Conservation (phyloP, 2,329 filamentous ascomycete species). For the Fusarium denticulatum region DNA sequence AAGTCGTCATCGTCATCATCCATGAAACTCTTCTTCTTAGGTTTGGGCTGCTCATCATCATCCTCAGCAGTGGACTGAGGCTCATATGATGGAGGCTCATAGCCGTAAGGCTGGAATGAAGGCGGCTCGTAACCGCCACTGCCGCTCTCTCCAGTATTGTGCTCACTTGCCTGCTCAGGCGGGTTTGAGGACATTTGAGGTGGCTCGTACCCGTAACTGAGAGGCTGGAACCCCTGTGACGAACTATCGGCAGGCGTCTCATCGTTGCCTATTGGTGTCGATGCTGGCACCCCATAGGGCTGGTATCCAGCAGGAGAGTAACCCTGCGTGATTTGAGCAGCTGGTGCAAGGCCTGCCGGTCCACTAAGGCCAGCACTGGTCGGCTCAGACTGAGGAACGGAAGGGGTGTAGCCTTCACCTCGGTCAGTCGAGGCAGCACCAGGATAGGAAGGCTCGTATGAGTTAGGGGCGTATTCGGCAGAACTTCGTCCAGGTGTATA, state of each 20-base stretch:
- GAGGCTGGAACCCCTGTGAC: slow-evolving; percentile 55
- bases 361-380: slow-evolving; percentile 2
- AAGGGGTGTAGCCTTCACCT: slow-evolving; percentile 34
- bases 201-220: slow-evolving; percentile 63
- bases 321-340: slow-evolving; percentile 41
- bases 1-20: slow-evolving; percentile 83
- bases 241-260: slow-evolving; percentile 30
- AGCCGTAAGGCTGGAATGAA: slow-evolving; percentile 68
- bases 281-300: slow-evolving; percentile 43
- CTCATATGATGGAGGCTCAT: slow-evolving; percentile 67
- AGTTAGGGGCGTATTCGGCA: slow-evolving; percentile 45
- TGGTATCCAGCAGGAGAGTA: slow-evolving; percentile 40
- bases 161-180: slow-evolving; percentile 21
- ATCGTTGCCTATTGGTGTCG: slow-evolving; percentile 13
- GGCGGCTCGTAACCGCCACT: slow-evolving; percentile 68
- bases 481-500: slow-evolving; percentile 56
- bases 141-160: slow-evolving; percentile 41
- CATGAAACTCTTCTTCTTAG: slow-evolving; percentile 82
- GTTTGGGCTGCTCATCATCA: slow-evolving; percentile 62
- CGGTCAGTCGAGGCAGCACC: slow-evolving; percentile 24
- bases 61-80: slow-evolving; percentile 55
- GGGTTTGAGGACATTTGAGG: slow-evolving; percentile 49
- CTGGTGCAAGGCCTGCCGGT: slow-evolving; percentile 34
- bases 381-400: slow-evolving; percentile 24
- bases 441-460: slow-evolving; percentile 51